Percentiles rank a stretch among this genome's conserved stretches.
phyloP scores from a whole-genome alignment of 306 rosid species.

The Trifolium subterraneum region DNA sequence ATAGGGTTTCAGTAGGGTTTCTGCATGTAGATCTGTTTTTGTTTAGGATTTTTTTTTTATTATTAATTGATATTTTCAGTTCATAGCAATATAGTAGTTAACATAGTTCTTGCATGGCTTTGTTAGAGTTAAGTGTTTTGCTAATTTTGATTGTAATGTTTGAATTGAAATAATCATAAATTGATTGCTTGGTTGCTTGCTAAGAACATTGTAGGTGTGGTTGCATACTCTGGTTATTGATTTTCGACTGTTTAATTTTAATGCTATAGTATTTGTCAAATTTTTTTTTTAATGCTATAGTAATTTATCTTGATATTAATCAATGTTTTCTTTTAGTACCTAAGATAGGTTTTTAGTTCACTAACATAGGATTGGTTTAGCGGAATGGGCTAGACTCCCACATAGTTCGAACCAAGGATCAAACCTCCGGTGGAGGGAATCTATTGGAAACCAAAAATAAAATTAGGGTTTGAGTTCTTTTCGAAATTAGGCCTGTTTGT shows the following conservation, averaged over 20 bases:
- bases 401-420: background rate
- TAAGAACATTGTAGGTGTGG: background rate
- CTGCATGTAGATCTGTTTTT: background rate
- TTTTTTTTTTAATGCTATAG: too few species aligned
- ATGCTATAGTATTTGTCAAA: too few species aligned
- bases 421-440: background rate
- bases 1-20: background rate
- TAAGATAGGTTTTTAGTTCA: background rate
- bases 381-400: background rate
- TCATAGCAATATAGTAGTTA: background rate
- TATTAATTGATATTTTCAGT: background rate
- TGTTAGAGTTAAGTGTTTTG: background rate
- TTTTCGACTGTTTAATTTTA: background rate
- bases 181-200: background rate
- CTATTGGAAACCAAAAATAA: background rate
- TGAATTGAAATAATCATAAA: background rate
- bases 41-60: background rate
- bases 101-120: background rate
- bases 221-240: background rate
- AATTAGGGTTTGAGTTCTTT: conserved; percentile 10
- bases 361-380: background rate
- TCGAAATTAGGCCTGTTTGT: too few species aligned
- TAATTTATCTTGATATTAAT: background rate
- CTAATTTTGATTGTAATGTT: background rate
- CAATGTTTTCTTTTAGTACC: conserved; percentile 2